These are phyloP conservation scores for Xylaria venustula DNA, from an alignment of 495 filamentous ascomycete genomes.

Conservation along the genomic window DNA sequence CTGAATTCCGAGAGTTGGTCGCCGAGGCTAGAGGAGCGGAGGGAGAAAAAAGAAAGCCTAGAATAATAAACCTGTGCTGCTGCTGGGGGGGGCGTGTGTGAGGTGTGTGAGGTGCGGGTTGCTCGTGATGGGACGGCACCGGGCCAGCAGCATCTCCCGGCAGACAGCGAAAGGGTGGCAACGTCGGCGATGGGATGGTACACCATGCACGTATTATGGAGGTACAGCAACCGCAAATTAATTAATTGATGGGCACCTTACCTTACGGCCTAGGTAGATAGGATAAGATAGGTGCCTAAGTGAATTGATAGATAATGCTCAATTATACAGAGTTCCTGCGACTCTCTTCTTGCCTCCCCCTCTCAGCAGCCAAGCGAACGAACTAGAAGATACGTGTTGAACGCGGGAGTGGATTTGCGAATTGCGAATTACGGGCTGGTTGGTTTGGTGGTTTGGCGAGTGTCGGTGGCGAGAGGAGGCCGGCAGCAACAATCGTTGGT, in stretches of 20 bases:
- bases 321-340: background rate
- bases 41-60: conserved; percentile 14
- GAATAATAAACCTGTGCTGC: background rate
- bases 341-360: background rate
- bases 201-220: conserved; percentile 21
- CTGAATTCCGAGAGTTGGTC: conserved; percentile 14
- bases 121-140: conserved; percentile 8
- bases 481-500: too few relatives aligned
- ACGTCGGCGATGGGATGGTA: conserved; percentile 16
- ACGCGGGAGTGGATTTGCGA: background rate
- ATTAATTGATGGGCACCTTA: conserved; percentile 20
- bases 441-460: too few relatives aligned
- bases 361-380: conserved; percentile 11
- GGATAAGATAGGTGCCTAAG: conserved; percentile 8
- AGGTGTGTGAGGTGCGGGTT: background rate
- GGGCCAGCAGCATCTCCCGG: conserved; percentile 5
- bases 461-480: too few relatives aligned
- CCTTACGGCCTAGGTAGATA: background rate
- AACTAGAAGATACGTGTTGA: conserved; percentile 1
- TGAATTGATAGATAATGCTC: conserved; percentile 12
- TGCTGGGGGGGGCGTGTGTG: conserved; percentile 10
- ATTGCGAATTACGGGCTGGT: background rate
- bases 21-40: conserved; percentile 8
- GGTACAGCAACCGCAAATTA: conserved; percentile 17
- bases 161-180: background rate